A percentile compares a stretch with the other conserved stretches of the same genome.
phyloP scores from a whole-genome alignment of 345 rosid species.

The Citrus sinensis region DNA sequence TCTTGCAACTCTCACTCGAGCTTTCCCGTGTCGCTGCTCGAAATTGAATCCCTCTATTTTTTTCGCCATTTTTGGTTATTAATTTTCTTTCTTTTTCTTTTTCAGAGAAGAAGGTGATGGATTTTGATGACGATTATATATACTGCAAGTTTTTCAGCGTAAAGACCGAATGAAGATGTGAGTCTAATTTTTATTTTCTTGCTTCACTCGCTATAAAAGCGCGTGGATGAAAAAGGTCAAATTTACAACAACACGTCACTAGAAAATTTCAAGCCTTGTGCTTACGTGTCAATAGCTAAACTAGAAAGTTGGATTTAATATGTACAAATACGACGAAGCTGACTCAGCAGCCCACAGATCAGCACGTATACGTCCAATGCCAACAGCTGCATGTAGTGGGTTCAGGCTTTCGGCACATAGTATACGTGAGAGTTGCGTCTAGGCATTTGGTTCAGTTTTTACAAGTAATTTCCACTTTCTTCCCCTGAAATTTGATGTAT shows the following conservation, averaged over 20 bases:
- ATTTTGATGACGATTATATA: neutral
- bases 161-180: too few relatives aligned
- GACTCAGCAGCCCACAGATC: too few relatives aligned
- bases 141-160: too few relatives aligned
- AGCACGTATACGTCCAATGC: too few relatives aligned
- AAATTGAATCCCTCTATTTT: slow-evolving; percentile 52
- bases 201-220: neutral
- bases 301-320: neutral
- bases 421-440: too few relatives aligned
- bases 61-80: slow-evolving; percentile 37
- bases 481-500: too few relatives aligned
- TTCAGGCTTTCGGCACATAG: too few relatives aligned
- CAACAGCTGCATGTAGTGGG: too few relatives aligned
- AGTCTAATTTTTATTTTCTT: too few relatives aligned
- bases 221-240: neutral
- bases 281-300: neutral
- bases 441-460: too few relatives aligned
- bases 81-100: neutral
- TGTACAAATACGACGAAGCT: neutral
- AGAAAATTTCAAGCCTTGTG: neutral
- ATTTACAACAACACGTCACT: neutral
- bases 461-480: too few relatives aligned
- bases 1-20: slow-evolving; percentile 76
- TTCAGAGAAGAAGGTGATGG: neutral
- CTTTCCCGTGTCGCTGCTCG: slow-evolving; percentile 91